Evolutionary conservation across 2,329 filamentous ascomycete genomes (phyloP), one percentile per base, ranked within the genome.

Genomic region (Talaromyces sp.): DNA sequence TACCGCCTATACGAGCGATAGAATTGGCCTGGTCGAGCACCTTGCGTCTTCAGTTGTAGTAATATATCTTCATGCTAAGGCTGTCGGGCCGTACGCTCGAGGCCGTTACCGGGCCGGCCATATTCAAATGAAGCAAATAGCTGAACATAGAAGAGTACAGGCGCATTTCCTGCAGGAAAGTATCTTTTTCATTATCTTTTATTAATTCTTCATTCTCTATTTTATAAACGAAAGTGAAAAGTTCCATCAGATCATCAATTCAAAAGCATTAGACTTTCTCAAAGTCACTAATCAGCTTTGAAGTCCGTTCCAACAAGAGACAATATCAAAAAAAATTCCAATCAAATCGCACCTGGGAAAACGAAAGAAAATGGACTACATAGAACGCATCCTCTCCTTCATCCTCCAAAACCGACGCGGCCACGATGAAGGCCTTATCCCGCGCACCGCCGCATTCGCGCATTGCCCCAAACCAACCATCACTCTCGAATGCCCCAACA

Each of bases 401-500:
- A 39, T 43, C 35, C 56, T 64, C 9, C 24, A 39, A n/a, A 41
- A 48, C 16, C 54, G 54, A 1, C 54, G 56, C 2, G 62, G 56
- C 33, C 62, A 59, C 45, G 62, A 64, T 24, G 62, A 35, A 22
- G 63, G 57, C 37, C 31, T 65, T 14, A 39, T 65, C n/a, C 33
- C 39, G 16, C 60, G 60, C 31, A 45, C 63, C 37, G 43, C 43
- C 13, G 31, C 58, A 37, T 65, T 65, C 48, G 33, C 47, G 19
- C 19, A 60, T 39, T 10, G 33, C 13, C 31, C 24, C 27, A 39
- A 65, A n/a, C 48, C 63, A 41, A 65, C 63, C 7, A 60, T 65
- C 19, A 24, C 48, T 3, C 63, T 65, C 31, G 63, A 65, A 57
- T 65, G 58, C 13, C 52, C 52, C 33, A 27, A 61, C 27, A 65